Evolutionary conservation across 2,329 filamentous ascomycete species (phyloP).

Genomic region (Aspergillus fructus): DNA sequence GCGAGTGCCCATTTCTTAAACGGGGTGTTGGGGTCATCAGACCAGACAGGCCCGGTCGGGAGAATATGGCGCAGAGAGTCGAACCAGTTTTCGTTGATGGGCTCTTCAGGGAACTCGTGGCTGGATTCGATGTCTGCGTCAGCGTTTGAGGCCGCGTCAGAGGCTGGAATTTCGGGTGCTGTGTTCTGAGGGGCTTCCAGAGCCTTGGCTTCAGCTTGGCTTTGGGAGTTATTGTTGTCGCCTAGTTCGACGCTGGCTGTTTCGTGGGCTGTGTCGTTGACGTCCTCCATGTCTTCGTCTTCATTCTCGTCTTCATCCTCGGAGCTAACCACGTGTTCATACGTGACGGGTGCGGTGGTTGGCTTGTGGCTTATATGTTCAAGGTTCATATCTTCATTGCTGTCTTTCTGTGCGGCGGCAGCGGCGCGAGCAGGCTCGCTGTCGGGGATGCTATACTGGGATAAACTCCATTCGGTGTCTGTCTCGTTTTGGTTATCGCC

Average conservation of each 20-base stretch:
- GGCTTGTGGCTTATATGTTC: neutral
- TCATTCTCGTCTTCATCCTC: neutral
- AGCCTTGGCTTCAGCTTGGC: neutral
- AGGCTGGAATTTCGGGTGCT: neutral
- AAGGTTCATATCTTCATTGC: neutral
- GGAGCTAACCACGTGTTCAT: neutral
- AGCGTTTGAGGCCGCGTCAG: neutral
- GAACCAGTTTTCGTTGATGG: conserved; percentile 31
- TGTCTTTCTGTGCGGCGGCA: neutral
- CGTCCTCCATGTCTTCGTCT: conserved; percentile 14
- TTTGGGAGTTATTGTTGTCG: conserved; percentile 21
- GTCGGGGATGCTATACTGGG: conserved; percentile 9
- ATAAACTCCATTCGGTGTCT: neutral
- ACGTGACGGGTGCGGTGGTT: neutral
- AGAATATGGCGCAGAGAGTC: conserved; percentile 25
- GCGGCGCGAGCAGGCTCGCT: conserved; percentile 3
- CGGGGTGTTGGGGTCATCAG: conserved; percentile 35
- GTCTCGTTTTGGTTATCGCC: neutral
- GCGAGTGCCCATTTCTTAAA: conserved; percentile 39
- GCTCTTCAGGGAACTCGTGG: neutral
- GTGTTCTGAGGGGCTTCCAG: neutral
- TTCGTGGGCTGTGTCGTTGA: conserved; percentile 26
- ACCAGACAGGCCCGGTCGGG: conserved; percentile 28
- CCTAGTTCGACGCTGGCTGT: conserved; percentile 41
- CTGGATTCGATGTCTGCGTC: conserved; percentile 9